phyloP scores from a whole-genome alignment of 2,329 filamentous ascomycete species.

The Scortechinia acanthostroma region DNA sequence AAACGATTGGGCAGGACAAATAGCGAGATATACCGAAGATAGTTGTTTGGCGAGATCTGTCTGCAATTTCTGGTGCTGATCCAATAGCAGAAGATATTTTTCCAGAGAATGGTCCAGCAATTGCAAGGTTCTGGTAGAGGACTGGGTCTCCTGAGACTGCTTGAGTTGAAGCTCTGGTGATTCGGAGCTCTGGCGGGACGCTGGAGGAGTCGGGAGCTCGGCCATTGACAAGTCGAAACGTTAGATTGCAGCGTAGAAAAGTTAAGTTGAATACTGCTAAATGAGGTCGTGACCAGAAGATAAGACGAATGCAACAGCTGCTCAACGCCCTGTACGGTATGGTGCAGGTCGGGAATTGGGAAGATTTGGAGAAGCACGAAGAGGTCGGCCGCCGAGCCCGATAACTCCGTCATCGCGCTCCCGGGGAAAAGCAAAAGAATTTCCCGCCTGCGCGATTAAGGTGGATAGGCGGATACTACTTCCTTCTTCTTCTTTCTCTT shows the following conservation, averaged over 20 bases:
- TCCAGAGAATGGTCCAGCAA: conserved; percentile 28
- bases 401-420: conserved; percentile 23
- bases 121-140: conserved; percentile 14
- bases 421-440: conserved; percentile 20
- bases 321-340: not conserved
- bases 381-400: conserved; percentile 9
- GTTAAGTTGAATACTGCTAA: too few relatives aligned
- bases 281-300: conserved; percentile 4
- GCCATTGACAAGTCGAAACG: conserved; percentile 7
- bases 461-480: conserved; percentile 6
- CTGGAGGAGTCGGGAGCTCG: conserved; percentile 21
- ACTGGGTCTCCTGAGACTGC: conserved; percentile 7
- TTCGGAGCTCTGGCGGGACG: conserved; percentile 16
- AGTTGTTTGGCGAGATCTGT: conserved; percentile 21
- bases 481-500: not conserved
- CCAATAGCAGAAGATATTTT: conserved; percentile 29
- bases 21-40: conserved; percentile 21
- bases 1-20: too few relatives aligned
- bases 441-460: conserved; percentile 20
- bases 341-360: not conserved
- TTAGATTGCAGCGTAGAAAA: too few relatives aligned
- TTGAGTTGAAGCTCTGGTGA: conserved; percentile 10
- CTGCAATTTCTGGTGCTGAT: conserved; percentile 29
- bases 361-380: conserved; percentile 4
- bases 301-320: not conserved